Evolutionary conservation across 2,329 filamentous ascomycete species (phyloP).

Genomic region (Trichoderma cornu-damae): DNA sequence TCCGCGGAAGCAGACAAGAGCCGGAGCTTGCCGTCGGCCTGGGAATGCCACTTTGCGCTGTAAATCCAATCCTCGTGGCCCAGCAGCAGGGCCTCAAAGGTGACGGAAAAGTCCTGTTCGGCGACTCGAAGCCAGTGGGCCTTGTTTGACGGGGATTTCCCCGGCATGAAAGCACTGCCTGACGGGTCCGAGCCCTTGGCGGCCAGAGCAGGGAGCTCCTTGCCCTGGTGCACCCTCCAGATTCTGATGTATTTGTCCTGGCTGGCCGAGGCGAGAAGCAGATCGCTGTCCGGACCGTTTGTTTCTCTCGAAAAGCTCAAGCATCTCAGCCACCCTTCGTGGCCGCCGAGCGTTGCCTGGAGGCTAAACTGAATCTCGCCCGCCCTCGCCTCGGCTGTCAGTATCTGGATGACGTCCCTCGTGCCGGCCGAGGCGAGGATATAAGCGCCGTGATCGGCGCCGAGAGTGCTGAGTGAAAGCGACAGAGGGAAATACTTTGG

Average conservation of each 20-base stretch:
- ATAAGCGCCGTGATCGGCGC: slow-evolving; percentile 46
- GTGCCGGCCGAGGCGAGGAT: slow-evolving; percentile 85
- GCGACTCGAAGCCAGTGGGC: slow-evolving; percentile 66
- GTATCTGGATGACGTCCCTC: slow-evolving; percentile 74
- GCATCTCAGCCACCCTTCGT: slow-evolving; percentile 92
- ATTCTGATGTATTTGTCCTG: slow-evolving; percentile 96
- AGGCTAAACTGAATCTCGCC: slow-evolving; percentile 54
- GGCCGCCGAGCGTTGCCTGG: slow-evolving; percentile 74
- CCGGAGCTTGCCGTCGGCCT: slow-evolving; percentile 52
- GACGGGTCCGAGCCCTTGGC: slow-evolving; percentile 51
- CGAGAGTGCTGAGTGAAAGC: slow-evolving; percentile 61
- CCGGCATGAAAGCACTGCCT: slow-evolving; percentile 54
- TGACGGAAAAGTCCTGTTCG: slow-evolving; percentile 66
- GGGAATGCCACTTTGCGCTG: slow-evolving; percentile 68
- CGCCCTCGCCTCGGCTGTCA: slow-evolving; percentile 48
- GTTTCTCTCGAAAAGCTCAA: slow-evolving; percentile 69
- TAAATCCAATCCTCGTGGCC: slow-evolving; percentile 99
- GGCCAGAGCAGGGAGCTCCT: slow-evolving; percentile 55
- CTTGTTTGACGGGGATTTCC: slow-evolving; percentile 81
- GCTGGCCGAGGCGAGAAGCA: slow-evolving; percentile 85
- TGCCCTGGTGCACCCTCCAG: slow-evolving; percentile 76
- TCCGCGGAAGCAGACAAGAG: slow-evolving; percentile 89
- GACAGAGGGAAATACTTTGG: slow-evolving; percentile 80
- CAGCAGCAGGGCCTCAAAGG: slow-evolving; percentile 87
- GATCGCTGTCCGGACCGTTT: slow-evolving; percentile 51